A percentile compares a stretch with the other conserved stretches of the same genome.
phyloP scores from a whole-genome alignment of 768 basidiomycete genomes.

The Amanita polypyramis region DNA sequence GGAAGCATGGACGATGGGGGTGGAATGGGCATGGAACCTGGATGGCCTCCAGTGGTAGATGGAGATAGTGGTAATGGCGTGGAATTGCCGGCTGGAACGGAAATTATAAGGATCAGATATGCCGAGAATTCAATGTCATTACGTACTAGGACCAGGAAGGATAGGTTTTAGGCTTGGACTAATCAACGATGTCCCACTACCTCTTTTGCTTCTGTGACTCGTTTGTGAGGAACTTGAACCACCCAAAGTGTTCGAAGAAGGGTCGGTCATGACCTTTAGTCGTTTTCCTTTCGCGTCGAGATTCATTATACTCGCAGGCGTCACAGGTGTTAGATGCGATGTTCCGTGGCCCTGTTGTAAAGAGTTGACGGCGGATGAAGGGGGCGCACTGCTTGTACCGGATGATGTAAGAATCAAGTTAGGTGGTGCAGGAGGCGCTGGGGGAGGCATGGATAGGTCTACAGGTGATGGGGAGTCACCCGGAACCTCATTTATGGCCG shows the following conservation, averaged over 20 bases:
- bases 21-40: neutral
- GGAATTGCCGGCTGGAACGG: constrained; percentile 15
- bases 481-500: constrained; percentile 16
- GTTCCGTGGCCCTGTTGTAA: neutral
- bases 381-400: neutral
- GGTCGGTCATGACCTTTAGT: constrained; percentile 6
- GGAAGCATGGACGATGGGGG: constrained; percentile 8
- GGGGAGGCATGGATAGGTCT: constrained; percentile 83
- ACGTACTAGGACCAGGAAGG: constrained; percentile 44
- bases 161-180: constrained; percentile 62
- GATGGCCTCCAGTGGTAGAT: neutral
- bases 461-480: constrained; percentile 78
- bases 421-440: constrained; percentile 34
- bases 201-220: constrained; percentile 1
- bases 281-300: constrained; percentile 30
- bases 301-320: constrained; percentile 91
- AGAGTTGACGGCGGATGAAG: neutral
- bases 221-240: neutral
- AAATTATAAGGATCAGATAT: neutral
- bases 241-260: constrained; percentile 3
- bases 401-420: neutral
- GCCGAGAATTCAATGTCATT: neutral
- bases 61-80: constrained; percentile 8
- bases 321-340: constrained; percentile 59
- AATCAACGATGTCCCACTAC: constrained; percentile 14